A percentile compares a stretch with the other conserved stretches of the same genome.
Conservation (phyloP, 1,284 basidiomycete genomes). For the Cryptococcus wingfieldii region DNA sequence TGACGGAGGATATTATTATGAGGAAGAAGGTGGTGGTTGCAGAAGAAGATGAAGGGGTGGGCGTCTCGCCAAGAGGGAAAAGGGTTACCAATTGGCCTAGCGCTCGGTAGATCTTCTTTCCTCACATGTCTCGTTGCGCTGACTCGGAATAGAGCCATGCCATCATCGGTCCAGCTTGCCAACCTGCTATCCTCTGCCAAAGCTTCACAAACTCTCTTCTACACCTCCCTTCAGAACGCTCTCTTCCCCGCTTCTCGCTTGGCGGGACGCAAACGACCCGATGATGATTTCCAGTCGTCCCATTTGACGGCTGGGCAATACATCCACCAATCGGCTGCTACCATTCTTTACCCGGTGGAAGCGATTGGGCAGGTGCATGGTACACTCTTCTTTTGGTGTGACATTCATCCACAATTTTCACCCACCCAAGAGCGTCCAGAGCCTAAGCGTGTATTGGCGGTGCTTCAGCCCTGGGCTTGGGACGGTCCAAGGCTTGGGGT, state of each 20-base stretch:
- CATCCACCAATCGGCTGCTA: constrained; percentile 8
- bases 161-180: constrained; percentile 14
- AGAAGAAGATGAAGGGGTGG: constrained; percentile 31
- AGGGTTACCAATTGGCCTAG: constrained; percentile 26
- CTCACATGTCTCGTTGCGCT: neutral
- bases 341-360: neutral
- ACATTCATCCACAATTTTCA: neutral
- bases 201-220: constrained; percentile 38
- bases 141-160: constrained; percentile 11
- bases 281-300: neutral
- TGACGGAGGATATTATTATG: constrained; percentile 1
- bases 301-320: constrained; percentile 9
- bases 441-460: constrained; percentile 5
- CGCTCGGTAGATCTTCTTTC: constrained; percentile 14
- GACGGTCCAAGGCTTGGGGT: constrained; percentile 29
- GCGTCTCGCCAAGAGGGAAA: constrained; percentile 39
- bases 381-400: constrained; percentile 9
- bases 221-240: constrained; percentile 35
- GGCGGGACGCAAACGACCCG: neutral
- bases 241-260: constrained; percentile 9
- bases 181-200: constrained; percentile 14
- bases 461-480: constrained; percentile 20
- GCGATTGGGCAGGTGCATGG: constrained; percentile 20
- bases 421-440: neutral
- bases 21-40: constrained; percentile 1